Percentiles rank a stretch among this genome's conserved stretches.
Evolutionary conservation across 805 yeast genomes (phyloP).

Genomic region (Nakazawaea populi): DNA sequence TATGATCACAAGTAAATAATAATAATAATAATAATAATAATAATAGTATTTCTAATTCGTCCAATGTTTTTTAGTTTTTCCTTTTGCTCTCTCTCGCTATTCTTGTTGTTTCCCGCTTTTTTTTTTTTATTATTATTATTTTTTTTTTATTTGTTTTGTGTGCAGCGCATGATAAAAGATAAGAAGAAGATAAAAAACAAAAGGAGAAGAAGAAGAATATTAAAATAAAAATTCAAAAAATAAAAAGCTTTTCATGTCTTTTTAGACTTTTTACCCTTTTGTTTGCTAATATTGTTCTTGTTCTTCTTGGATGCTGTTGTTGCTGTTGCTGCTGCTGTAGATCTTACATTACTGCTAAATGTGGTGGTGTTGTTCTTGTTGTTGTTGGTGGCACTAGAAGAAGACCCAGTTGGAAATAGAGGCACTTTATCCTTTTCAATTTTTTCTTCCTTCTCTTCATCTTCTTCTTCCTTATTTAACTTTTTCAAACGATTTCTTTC

Average conservation of each 20-base stretch:
- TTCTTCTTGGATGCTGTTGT: background rate
- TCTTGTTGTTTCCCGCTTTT: too few species aligned
- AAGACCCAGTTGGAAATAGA: slow-evolving; percentile 3
- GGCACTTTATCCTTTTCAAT: slow-evolving; percentile 11
- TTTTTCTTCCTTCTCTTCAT: background rate
- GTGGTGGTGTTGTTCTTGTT: background rate
- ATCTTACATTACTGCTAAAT: background rate
- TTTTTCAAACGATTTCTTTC: slow-evolving; percentile 43
- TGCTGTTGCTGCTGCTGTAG: background rate
- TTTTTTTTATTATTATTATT: too few species aligned
- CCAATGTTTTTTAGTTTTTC: background rate
- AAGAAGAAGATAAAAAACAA: too few species aligned
- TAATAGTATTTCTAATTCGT: background rate
- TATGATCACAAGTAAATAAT: too few species aligned
- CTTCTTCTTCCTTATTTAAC: background rate
- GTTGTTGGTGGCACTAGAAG: background rate
- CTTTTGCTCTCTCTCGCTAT: background rate
- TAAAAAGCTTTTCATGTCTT: too few species aligned
- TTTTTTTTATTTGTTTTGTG: too few species aligned
- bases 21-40: too few species aligned
- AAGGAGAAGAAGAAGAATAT: too few species aligned
- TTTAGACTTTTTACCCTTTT: background rate
- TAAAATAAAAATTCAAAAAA: too few species aligned
- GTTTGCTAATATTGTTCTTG: background rate
- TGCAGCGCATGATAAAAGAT: too few species aligned